These are phyloP conservation scores for Psilocybe cubensis DNA, from an alignment of 768 basidiomycete genomes.

Conservation along the genomic window DNA sequence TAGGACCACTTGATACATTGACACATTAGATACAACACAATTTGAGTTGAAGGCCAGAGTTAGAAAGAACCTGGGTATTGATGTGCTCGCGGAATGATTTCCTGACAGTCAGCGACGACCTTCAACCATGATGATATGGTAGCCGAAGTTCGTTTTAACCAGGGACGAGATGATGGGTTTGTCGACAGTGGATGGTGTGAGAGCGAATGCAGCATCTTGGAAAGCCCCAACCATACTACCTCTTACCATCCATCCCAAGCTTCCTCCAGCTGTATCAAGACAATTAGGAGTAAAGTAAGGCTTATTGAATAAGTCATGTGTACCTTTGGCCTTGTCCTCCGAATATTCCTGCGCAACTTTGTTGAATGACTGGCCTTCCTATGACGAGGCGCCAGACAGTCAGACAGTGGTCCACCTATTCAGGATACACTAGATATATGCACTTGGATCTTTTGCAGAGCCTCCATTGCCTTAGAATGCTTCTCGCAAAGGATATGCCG, in stretches of 20 bases:
- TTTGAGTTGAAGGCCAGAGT: neutral
- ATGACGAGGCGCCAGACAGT: constrained; percentile 2
- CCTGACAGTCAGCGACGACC: constrained; percentile 59
- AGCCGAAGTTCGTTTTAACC: constrained; percentile 84
- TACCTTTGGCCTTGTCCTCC: constrained; percentile 90
- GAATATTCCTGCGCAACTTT: constrained; percentile 91
- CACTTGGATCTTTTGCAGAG: constrained; percentile 80
- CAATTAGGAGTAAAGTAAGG: neutral
- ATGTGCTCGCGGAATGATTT: neutral
- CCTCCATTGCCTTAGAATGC: constrained; percentile 78
- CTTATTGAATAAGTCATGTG: constrained; percentile 4
- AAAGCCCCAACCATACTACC: constrained; percentile 90
- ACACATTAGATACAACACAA: no score
- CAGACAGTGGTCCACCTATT: neutral
- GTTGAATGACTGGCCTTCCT: constrained; percentile 83
- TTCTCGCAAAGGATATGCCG: constrained; percentile 91
- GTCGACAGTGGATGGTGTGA: constrained; percentile 79
- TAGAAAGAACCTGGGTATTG: neutral
- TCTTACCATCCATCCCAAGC: constrained; percentile 84
- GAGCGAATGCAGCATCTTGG: constrained; percentile 87
- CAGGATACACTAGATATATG: constrained; percentile 5
- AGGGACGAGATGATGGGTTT: constrained; percentile 73
- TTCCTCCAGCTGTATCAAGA: constrained; percentile 69
- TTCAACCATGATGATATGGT: constrained; percentile 93
- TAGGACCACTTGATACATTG: neutral